A percentile compares a stretch with the other conserved stretches of the same genome.
These are phyloP conservation scores for Kuraishia molischiana DNA, from an alignment of 805 yeast species.

Conservation along the genomic window DNA sequence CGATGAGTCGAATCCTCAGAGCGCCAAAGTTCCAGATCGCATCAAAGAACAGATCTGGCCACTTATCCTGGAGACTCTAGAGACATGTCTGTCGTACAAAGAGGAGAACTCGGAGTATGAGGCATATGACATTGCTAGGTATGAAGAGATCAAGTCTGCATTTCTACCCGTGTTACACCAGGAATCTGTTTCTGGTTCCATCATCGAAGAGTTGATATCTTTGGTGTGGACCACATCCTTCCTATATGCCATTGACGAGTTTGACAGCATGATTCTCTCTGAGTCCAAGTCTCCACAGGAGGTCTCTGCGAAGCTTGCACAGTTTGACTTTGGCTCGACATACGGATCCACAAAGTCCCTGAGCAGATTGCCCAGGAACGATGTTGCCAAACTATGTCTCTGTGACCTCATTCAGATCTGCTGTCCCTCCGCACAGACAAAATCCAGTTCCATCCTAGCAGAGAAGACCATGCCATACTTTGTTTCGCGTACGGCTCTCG, in stretches of 20 bases:
- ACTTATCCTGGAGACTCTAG: constrained; percentile 28
- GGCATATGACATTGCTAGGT: constrained; percentile 33
- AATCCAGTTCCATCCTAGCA: constrained; percentile 12
- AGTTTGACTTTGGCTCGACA: constrained; percentile 35
- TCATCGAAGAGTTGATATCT: constrained; percentile 33
- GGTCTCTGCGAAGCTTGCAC: constrained; percentile 26
- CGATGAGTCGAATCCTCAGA: constrained; percentile 1
- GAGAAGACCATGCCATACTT: constrained; percentile 30
- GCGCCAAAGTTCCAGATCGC: constrained; percentile 7
- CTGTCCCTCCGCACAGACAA: neutral
- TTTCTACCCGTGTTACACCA: constrained; percentile 31
- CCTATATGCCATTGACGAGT: constrained; percentile 45
- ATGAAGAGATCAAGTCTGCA: constrained; percentile 26
- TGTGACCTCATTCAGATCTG: constrained; percentile 34
- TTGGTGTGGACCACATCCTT: constrained; percentile 52
- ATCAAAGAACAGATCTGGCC: constrained; percentile 24
- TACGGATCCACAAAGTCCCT: constrained; percentile 57
- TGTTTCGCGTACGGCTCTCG: constrained; percentile 47
- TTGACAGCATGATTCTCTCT: constrained; percentile 26
- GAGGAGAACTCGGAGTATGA: constrained; percentile 23
- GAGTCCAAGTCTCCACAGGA: constrained; percentile 17
- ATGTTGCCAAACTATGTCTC: constrained; percentile 48
- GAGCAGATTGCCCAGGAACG: constrained; percentile 28
- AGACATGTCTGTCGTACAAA: constrained; percentile 26
- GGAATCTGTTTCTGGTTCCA: constrained; percentile 14